Base-by-base conservation (phyloP, 1,139 yeast species). In the Geotrichum klebahnii region DNA sequence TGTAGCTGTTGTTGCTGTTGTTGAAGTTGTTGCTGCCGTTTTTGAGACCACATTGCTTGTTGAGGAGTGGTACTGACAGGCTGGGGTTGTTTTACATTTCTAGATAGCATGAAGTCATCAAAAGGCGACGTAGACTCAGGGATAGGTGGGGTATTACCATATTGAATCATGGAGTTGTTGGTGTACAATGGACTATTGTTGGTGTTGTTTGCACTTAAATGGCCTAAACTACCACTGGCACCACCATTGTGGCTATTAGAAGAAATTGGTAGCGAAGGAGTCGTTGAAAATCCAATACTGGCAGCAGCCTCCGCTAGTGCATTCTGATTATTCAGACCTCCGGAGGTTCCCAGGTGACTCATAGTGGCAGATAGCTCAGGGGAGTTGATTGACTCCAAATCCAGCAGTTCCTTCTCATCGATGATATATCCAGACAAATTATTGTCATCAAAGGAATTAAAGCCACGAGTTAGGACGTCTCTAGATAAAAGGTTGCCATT, bases 101-200 rank as follows among this genome's bases (percentile, higher is more conserved):
- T 23, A 45, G 42, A 36, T 31, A 59, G 51, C 58, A 58, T 55
- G 43, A 60, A 62, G 41, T 61, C 64, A 51, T 64, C 64, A 51
- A 63, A 63, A 23, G 68, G 67, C 5, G 67, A 63, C 14, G 67
- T 56, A 6, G 66, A 60, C 40, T 54, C 62, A 17, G 62, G 63
- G 6, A 62, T 53, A 1, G 66, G 65, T 29, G 66, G 64, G 14
- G 66, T 61, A 22, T 59, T 48, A 3, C 64, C 63, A 19, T 33
- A 46, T 26, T 14, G 35, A 5, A 40, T 16, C 10, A 28, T 19
- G 19, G 20, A 10, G 36, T 29, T 28, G 36, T 17, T 31, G 8
- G 14, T 31, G 28, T 9, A 23, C n/a, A 17, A 6, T 10, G 26
- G 31, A 24, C 32, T 40, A 29, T 40, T 40, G n/a, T 20, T 33